Evolutionary conservation across 495 filamentous ascomycete species (phyloP).

Genomic region (Lepidopterella palustris): DNA sequence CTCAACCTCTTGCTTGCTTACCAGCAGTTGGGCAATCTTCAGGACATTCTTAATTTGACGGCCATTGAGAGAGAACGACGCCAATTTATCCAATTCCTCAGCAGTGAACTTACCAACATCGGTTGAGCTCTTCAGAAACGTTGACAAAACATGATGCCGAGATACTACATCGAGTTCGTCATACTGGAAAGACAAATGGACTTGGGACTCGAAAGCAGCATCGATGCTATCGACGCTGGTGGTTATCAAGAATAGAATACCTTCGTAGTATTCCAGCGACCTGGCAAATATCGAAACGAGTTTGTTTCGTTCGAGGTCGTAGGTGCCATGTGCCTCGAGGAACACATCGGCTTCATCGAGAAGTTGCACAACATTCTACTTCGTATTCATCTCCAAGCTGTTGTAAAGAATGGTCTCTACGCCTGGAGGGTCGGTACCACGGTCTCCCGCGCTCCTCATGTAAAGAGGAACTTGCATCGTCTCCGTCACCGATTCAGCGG

Average conservation of each 20-base stretch:
- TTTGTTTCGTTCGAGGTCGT: slow-evolving; percentile 35
- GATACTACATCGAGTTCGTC: slow-evolving; percentile 23
- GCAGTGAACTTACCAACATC: slow-evolving; percentile 32
- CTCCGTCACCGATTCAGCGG: slow-evolving; percentile 34
- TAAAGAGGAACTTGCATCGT: slow-evolving; percentile 32
- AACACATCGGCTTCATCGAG: slow-evolving; percentile 67
- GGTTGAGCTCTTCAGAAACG: slow-evolving; percentile 28
- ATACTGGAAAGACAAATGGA: slow-evolving; percentile 37
- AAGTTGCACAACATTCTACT: slow-evolving; percentile 42
- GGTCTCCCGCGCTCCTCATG: slow-evolving; percentile 30
- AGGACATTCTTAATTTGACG: slow-evolving; percentile 58
- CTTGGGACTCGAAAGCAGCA: slow-evolving; percentile 32
- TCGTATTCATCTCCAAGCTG: slow-evolving; percentile 32
- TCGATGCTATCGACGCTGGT: slow-evolving; percentile 35
- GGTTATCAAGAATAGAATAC: slow-evolving; percentile 41
- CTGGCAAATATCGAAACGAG: slow-evolving; percentile 43
- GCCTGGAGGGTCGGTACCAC: slow-evolving; percentile 26
- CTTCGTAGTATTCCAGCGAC: slow-evolving; percentile 50
- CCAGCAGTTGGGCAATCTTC: slow-evolving; percentile 46
- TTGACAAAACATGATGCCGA: slow-evolving; percentile 38
- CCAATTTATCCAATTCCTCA: slow-evolving; percentile 38
- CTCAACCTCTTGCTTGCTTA: slow-evolving; percentile 11
- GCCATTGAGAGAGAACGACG: slow-evolving; percentile 46
- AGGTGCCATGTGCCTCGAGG: slow-evolving; percentile 41
- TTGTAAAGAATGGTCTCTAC: slow-evolving; percentile 29